Evolutionary conservation across 106 monocot species (phyloP), one percentile per base, ranked within the genome.

Genomic region (Dioscorea dumetorum): DNA sequence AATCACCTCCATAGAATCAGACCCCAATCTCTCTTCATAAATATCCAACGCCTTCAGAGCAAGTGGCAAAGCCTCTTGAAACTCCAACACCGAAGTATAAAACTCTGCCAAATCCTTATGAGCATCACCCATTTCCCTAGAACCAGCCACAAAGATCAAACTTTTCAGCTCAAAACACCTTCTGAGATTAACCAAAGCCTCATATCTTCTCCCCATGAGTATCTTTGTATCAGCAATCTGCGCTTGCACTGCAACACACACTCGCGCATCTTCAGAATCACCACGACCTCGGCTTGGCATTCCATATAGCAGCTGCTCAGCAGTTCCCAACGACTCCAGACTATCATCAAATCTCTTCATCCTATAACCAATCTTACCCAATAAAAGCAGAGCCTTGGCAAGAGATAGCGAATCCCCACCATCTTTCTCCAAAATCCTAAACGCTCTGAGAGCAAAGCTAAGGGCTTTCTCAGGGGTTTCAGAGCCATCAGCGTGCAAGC

Each of bases 181-280:
- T 18, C 80, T 73, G 6, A 97, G 78, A 63, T 91, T 71, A 49
- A 71, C 60, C 66, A 97, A 15, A 3, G 91, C 91, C 59, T 91
- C 91, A 61, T 88, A 88, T 57, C 88, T 63, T 60, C 88, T 65
- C 4, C 95, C 95, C 71, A 97, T 73, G 5, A 83, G 86, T 0
- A 86, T 87, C 69, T 97, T 97, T 11, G 84, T 87, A 54, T 97
- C 88, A 0, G 86, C 88, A 5, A 95, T 72, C 75, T 84, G 88
- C 13, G 78, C 74, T 58, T 89, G 76, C 13, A 92, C 86, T 0
- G 91, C 84, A 62, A 89, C 84, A 16, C 60, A 77, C 48, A 95
- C 78, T 12, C 80, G 79, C 53, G 67, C 61, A 28, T 83, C 59
- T 54, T 88, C 86, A 41, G 84, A 84, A 19, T 71, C 83, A 9